These are phyloP conservation scores for Neonectria coccinea DNA, from an alignment of 2,329 filamentous ascomycete genomes.

Conservation along the genomic window DNA sequence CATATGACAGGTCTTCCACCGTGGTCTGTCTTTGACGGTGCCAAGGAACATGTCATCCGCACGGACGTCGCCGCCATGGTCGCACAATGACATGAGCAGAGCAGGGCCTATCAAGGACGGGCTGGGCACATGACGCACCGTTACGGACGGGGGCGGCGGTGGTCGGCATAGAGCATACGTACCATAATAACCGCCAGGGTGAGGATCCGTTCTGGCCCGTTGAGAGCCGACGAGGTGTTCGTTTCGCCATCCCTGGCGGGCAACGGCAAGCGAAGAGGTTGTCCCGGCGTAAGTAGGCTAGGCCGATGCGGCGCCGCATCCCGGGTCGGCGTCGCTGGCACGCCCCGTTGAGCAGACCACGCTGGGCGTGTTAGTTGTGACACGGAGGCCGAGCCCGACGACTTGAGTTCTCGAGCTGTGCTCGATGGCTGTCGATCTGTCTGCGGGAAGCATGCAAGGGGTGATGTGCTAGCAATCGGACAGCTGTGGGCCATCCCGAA, in stretches of 20 bases:
- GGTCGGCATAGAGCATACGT: constrained; percentile 29
- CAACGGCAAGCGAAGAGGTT: constrained; percentile 14
- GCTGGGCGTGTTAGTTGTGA: constrained; percentile 1
- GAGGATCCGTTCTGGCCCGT: constrained; percentile 14
- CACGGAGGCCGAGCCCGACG: constrained; percentile 19
- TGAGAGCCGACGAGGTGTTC: constrained; percentile 7
- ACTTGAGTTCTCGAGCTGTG: not conserved
- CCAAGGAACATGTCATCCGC: constrained; percentile 42
- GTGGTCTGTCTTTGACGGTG: constrained; percentile 35
- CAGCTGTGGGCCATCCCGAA: constrained; percentile 16
- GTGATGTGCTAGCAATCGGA: constrained; percentile 13
- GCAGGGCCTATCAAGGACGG: constrained; percentile 17
- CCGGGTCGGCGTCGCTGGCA: constrained; percentile 23
- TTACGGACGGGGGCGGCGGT: constrained; percentile 32
- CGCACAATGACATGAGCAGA: constrained; percentile 27
- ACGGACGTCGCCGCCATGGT: constrained; percentile 44
- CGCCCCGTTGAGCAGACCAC: constrained; percentile 16
- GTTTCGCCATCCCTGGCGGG: constrained; percentile 1
- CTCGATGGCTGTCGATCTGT: constrained; percentile 21
- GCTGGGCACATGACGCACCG: constrained; percentile 40
- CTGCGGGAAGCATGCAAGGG: constrained; percentile 11
- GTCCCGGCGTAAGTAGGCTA: constrained; percentile 10
- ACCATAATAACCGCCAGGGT: constrained; percentile 9
- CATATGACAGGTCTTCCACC: constrained; percentile 39
- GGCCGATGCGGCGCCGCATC: constrained; percentile 20